Evolutionary conservation across 495 filamentous ascomycete species (phyloP).

Genomic region (Podospora australis): DNA sequence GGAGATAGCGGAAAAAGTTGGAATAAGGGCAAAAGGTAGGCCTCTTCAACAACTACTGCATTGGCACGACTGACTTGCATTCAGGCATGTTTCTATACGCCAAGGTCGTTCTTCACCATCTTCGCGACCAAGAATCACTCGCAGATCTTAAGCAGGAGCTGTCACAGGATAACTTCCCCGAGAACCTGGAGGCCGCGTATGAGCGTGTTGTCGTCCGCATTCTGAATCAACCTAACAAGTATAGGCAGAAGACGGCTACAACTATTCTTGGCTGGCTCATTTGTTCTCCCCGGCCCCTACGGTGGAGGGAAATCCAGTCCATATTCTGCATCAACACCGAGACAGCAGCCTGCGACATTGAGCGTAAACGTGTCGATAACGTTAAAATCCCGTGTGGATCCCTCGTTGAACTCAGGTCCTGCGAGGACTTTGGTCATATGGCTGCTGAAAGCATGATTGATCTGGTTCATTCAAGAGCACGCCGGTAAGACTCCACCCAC

Average conservation of each 20-base stretch:
- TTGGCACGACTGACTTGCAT: not conserved
- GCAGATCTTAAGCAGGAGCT: constrained; percentile 1
- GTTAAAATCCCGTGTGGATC: not conserved
- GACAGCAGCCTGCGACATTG: not conserved
- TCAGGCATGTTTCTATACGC: constrained; percentile 7
- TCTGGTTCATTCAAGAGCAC: not conserved
- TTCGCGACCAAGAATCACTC: not conserved
- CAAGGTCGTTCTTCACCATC: constrained; percentile 1
- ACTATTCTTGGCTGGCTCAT: not conserved
- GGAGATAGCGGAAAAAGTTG: not conserved
- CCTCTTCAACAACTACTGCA: not conserved
- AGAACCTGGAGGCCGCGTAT: not conserved
- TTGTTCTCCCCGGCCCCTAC: not conserved
- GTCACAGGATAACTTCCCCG: not conserved
- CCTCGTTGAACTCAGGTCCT: not conserved
- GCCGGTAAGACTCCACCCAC: not conserved
- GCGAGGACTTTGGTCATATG: not conserved
- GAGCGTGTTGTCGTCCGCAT: constrained; percentile 3
- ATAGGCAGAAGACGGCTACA: not conserved
- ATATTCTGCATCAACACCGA: constrained; percentile 1
- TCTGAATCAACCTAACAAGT: not conserved
- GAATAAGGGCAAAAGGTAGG: not conserved
- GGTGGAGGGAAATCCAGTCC: constrained; percentile 4
- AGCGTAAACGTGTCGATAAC: not conserved
- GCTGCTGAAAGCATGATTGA: not conserved